A percentile compares a stretch with the other conserved stretches of the same genome.
Conservation (phyloP, 345 rosid species). For the Capsella bursapastoris region DNA sequence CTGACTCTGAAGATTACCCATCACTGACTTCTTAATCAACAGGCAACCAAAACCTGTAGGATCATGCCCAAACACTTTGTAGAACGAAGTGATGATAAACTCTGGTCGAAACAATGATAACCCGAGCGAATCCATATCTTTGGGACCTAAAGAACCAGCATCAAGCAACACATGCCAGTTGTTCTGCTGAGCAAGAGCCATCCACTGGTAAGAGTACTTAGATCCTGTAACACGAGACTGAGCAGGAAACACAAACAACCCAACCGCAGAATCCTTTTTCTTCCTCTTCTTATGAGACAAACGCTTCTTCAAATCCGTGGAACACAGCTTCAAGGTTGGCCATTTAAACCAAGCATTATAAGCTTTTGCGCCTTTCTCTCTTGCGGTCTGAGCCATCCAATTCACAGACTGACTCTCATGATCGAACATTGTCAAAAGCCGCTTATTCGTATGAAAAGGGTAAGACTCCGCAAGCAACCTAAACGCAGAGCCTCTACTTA, state of each 20-base stretch:
- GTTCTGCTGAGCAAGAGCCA: constrained; percentile 86
- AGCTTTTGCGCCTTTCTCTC: constrained; percentile 78
- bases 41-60: constrained; percentile 89
- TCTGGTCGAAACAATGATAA: constrained; percentile 86
- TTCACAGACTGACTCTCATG: constrained; percentile 90
- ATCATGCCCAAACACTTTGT: constrained; percentile 75
- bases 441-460: constrained; percentile 73
- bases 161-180: constrained; percentile 86
- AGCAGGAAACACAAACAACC: constrained; percentile 83
- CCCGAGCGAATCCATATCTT: constrained; percentile 91
- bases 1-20: constrained; percentile 71
- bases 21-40: constrained; percentile 83
- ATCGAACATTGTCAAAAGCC: constrained; percentile 81
- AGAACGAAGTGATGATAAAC: constrained; percentile 82
- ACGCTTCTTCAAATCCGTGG: constrained; percentile 73
- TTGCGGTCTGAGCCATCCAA: constrained; percentile 83
- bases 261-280: constrained; percentile 72
- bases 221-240: constrained; percentile 86
- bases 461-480: constrained; percentile 79
- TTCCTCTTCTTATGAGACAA: constrained; percentile 68
- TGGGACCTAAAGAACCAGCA: constrained; percentile 84
- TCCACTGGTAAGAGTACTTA: constrained; percentile 91
- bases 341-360: constrained; percentile 85
- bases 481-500: constrained; percentile 83
- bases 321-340: constrained; percentile 81